Base-by-base conservation (phyloP, 805 yeast species). In the Trichomonascus vanleenenianus region DNA sequence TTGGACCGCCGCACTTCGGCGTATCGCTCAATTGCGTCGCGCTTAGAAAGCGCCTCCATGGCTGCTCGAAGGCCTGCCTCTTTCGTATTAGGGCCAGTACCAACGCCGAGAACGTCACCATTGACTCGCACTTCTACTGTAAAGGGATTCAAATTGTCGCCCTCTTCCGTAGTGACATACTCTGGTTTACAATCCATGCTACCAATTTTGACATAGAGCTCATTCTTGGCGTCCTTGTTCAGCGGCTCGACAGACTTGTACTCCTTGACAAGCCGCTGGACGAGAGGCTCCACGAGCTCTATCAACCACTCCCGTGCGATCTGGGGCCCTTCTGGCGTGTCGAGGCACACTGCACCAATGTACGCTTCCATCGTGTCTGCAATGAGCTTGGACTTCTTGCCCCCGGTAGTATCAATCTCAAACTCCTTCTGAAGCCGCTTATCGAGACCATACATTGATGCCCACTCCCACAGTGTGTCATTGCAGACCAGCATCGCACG, bases 361-460 rank as follows among this genome's bases (percentile, higher is more conserved):
- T 91, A 91, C 0, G 97, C 96, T 64, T 93, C 98, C 60, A 91
- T 85, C 0, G 84, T 79, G 69, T 91, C 98, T 0, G 97, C 96
- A 57, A 74, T 75, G 3, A 84, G 68, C 59, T 93, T 93, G 51
- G 75, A 49, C 34, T 48, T 52, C 25, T 46, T 49, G 3, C 48
- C 53, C 20, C 43, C 48, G 9, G 27, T 25, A 18, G 43, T 33
- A 18, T 35, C 31, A 12, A 46, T 36, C n/a, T 48, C 48, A 34
- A 53, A 44, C 19, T 40, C 35, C 12, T 53, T 42, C 30, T 42
- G 31, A 25, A 56, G 44, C 35, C 39, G 32, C 30, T 46, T 45
- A 9, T 55, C 53, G 11, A 59, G 47, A n/a, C 53, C 61, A 63
- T 91, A 91, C 7, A 72, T 57, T 22, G 72, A 64, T 0, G 96